phyloP scores from a whole-genome alignment of 805 yeast genomes.

The Yarrowia hollandica region DNA sequence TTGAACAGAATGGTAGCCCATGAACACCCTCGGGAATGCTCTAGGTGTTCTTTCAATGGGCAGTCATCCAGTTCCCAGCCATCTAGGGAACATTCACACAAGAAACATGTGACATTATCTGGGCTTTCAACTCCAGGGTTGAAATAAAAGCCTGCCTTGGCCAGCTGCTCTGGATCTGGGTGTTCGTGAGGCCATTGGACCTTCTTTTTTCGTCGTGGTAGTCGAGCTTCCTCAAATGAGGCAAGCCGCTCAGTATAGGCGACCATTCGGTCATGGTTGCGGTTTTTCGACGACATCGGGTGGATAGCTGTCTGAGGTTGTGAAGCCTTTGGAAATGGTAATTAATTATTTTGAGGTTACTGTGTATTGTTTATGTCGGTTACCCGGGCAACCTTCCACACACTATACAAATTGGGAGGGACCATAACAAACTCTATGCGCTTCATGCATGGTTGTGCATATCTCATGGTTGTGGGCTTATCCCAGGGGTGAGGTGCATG shows the following conservation, averaged over 20 bases:
- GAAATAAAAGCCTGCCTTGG: constrained; percentile 61
- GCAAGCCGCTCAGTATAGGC: constrained; percentile 16
- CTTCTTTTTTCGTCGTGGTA: constrained; percentile 14
- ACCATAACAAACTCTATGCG: constrained; percentile 4
- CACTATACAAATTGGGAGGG: neutral
- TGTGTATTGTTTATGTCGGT: constrained; percentile 5
- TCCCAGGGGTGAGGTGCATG: neutral
- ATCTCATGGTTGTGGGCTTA: neutral
- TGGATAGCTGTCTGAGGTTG: neutral
- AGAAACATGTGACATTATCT: constrained; percentile 59
- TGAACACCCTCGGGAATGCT: constrained; percentile 42
- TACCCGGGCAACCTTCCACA: constrained; percentile 5
- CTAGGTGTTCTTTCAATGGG: constrained; percentile 52
- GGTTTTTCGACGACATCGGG: neutral
- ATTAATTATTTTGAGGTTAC: neutral
- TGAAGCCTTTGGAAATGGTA: neutral
- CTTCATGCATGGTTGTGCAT: neutral
- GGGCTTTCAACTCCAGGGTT: constrained; percentile 50
- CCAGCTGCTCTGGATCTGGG: constrained; percentile 45
- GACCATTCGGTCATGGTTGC: constrained; percentile 15
- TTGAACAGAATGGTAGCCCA: constrained; percentile 39
- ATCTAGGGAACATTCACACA: constrained; percentile 56
- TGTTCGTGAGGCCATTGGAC: constrained; percentile 36
- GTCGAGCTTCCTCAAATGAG: neutral
- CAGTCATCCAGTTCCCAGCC: constrained; percentile 59